A percentile compares a stretch with the other conserved stretches of the same genome.
Conservation (phyloP, 768 basidiomycete species). For the Tephrocybe sp. region DNA sequence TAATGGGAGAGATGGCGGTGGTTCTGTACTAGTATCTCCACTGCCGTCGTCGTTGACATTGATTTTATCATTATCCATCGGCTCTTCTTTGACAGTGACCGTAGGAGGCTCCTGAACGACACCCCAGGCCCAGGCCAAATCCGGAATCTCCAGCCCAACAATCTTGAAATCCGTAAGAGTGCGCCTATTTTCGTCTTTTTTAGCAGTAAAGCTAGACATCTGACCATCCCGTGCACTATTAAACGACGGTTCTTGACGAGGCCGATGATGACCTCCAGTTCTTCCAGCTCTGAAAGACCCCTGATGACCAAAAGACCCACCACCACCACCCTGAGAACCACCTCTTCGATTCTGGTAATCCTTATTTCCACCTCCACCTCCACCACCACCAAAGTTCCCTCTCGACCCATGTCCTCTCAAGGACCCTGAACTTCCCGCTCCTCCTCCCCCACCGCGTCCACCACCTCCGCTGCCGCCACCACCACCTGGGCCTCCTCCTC, state of each 20-base stretch:
- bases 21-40: constrained; percentile 24
- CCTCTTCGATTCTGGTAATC: constrained; percentile 66
- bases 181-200: constrained; percentile 85
- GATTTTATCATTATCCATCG: constrained; percentile 26
- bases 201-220: constrained; percentile 25
- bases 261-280: constrained; percentile 52
- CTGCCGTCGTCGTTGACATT: constrained; percentile 26
- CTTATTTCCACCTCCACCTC: constrained; percentile 44
- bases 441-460: constrained; percentile 40
- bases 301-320: constrained; percentile 37
- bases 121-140: constrained; percentile 89
- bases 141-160: constrained; percentile 81
- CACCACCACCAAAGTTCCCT: constrained; percentile 50
- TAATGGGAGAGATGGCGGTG: constrained; percentile 14
- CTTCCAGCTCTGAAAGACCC: constrained; percentile 44
- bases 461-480: constrained; percentile 23
- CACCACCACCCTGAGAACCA: constrained; percentile 50
- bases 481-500: too few relatives aligned
- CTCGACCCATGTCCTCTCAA: constrained; percentile 64
- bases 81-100: constrained; percentile 29
- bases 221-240: constrained; percentile 47
- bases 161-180: constrained; percentile 99
- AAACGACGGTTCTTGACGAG: constrained; percentile 43
- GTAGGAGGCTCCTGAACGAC: constrained; percentile 33
- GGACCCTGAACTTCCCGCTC: constrained; percentile 42